Conservation (phyloP, 768 basidiomycete species). For the Calvatia gigantea region DNA sequence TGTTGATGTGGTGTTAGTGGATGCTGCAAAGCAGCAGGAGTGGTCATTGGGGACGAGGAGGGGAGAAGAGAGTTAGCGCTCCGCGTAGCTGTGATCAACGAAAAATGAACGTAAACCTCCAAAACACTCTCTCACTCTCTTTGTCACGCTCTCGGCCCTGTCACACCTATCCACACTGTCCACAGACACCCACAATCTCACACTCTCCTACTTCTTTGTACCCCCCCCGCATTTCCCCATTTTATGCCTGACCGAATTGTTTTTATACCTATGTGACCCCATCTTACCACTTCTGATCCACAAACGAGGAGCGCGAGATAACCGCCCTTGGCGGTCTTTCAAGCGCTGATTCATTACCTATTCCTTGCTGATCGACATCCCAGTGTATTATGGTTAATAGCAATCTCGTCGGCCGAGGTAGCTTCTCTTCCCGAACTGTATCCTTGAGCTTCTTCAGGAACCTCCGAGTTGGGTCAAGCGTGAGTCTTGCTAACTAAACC, state of each 20-base stretch:
- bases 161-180: conserved; percentile 2
- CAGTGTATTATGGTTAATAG: neutral
- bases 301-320: neutral
- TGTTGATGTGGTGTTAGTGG: neutral
- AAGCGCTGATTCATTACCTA: neutral
- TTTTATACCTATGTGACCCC: too few relatives aligned
- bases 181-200: conserved; percentile 4
- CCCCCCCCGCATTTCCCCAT: neutral
- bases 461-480: conserved; percentile 63
- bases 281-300: neutral
- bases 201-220: neutral
- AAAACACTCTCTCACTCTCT: conserved; percentile 3
- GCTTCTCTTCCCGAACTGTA: neutral
- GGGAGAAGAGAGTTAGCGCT: conserved; percentile 1
- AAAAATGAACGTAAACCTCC: conserved; percentile 25
- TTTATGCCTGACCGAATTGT: neutral
- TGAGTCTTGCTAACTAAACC: conserved; percentile 54
- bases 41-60: conserved; percentile 11
- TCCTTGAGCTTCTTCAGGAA: conserved; percentile 39
- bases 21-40: conserved; percentile 13
- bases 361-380: neutral
- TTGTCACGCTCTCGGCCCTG: conserved; percentile 3
- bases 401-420: neutral
- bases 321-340: neutral
- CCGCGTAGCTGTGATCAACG: conserved; percentile 26